phyloP scores from a whole-genome alignment of 495 filamentous ascomycete species.

The Aspergillus baeticus region DNA sequence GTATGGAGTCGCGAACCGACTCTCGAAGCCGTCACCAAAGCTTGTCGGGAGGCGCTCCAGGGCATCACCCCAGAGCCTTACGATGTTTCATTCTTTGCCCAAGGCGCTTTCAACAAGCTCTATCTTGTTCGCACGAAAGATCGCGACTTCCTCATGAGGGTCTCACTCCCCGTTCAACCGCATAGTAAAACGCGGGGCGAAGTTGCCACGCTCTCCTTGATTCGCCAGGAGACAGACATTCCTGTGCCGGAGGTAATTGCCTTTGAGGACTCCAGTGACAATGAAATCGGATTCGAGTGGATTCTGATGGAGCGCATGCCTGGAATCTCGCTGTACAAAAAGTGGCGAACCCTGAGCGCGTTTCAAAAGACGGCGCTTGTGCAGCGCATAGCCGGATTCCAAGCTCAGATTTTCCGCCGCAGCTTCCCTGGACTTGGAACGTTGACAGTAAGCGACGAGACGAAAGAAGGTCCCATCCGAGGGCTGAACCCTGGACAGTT shows the following conservation, averaged over 20 bases:
- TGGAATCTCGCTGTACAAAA: not conserved
- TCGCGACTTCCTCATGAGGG: not conserved
- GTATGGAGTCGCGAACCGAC: no score
- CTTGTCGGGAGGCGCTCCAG: no score
- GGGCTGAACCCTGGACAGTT: not conserved
- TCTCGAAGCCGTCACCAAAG: no score
- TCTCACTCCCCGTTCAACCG: not conserved
- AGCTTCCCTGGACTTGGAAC: not conserved
- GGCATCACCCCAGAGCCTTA: no score
- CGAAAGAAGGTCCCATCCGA: not conserved
- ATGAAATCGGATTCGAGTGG: not conserved
- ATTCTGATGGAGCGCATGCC: not conserved
- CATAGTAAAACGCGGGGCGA: not conserved
- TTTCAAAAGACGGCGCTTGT: not conserved
- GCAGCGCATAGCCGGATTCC: not conserved
- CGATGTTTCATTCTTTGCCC: not conserved
- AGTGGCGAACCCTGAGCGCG: not conserved
- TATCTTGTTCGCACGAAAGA: not conserved
- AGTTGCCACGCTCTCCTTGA: not conserved
- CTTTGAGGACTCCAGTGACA: not conserved
- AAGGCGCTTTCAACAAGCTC: conserved; percentile 1
- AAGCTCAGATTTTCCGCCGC: not conserved
- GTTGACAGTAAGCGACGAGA: not conserved
- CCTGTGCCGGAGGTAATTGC: not conserved
- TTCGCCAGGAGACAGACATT: not conserved